Evolutionary conservation across 495 filamentous ascomycete genomes (phyloP), one percentile per base, ranked within the genome.

Genomic region (Rhizodiscina lignyota): DNA sequence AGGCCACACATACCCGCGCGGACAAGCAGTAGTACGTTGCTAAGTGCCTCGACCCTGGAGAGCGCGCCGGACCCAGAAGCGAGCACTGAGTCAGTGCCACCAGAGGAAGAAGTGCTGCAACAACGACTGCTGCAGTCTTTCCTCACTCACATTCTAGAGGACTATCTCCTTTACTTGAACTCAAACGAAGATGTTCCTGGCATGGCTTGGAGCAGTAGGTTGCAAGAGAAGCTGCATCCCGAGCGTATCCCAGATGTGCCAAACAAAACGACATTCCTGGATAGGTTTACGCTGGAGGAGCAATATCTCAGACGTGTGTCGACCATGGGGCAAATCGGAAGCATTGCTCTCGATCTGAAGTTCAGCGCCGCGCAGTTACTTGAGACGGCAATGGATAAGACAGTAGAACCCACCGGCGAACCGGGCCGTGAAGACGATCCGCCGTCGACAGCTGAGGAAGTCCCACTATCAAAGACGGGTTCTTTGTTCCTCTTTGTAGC

Each of bases 21-120:
- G 22, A 69, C 66, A 33, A 71, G 70, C 4, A 77, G 67, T 41
- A 70, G 74, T 21, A 70, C 71, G 60, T 28, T 64, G n/a, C 35
- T 62, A 18, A 46, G 42, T 8, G 33, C 44, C n/a, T 20, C 15
- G 1, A 38, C 30, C 8, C 24, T 37, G 22, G 15, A 18, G 5
- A 37, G 62, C 13, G 83, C 79, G 1, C 79, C 83, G 6, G 84
- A 92, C 45, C 83, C 83, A 2, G 86, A 93, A 58, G 79, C 76
- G 4, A 68, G 79, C 42, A 62, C 56, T 22, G 54, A 62, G 17
- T 57, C 61, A 5, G 51, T 57, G 16, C 49, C 56, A 13, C 58
- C 66, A 28, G 75, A 84, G 37, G 65, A 67, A 21, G 54, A 56
- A 0, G 57, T 60, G 8, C 57, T 91, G 37, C 72, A 79, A 47